Conservation (phyloP, 106 monocot genomes). For the Posidonia australis region DNA sequence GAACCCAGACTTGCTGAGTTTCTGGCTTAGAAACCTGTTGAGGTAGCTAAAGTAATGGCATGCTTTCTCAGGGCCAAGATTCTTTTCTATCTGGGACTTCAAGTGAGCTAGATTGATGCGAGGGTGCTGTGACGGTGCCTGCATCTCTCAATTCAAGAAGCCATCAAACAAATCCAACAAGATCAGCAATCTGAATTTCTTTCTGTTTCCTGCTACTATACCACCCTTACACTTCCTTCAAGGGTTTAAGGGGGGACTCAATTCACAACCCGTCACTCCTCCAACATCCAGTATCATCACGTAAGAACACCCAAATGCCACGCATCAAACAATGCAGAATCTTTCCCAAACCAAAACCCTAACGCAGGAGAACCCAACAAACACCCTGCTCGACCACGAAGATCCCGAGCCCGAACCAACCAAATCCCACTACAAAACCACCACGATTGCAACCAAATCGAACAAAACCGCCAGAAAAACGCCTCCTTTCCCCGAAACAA, state of each 20-base stretch:
- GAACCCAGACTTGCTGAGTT: conserved; percentile 46
- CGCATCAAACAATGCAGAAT: background rate
- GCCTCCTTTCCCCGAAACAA: background rate
- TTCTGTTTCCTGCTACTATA: background rate
- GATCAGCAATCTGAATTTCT: conserved; percentile 9
- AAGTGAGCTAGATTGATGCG: conserved; percentile 39
- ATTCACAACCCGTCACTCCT: background rate
- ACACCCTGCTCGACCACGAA: background rate
- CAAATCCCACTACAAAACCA: conserved; percentile 1
- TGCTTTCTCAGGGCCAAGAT: conserved; percentile 35
- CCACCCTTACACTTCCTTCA: background rate
- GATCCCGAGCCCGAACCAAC: background rate
- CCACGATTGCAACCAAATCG: background rate
- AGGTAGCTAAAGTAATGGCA: conserved; percentile 33
- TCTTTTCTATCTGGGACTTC: conserved; percentile 37
- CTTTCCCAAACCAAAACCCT: background rate
- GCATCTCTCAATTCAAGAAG: conserved; percentile 23
- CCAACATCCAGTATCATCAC: background rate
- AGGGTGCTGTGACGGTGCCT: conserved; percentile 6
- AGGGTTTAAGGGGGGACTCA: background rate
- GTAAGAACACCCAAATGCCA: background rate
- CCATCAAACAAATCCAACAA: conserved; percentile 7
- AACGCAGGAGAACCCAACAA: background rate
- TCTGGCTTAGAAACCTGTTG: conserved; percentile 27
- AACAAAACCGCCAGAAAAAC: background rate